phyloP scores from a whole-genome alignment of 139 green algal genomes.

The Microglena sp. region DNA sequence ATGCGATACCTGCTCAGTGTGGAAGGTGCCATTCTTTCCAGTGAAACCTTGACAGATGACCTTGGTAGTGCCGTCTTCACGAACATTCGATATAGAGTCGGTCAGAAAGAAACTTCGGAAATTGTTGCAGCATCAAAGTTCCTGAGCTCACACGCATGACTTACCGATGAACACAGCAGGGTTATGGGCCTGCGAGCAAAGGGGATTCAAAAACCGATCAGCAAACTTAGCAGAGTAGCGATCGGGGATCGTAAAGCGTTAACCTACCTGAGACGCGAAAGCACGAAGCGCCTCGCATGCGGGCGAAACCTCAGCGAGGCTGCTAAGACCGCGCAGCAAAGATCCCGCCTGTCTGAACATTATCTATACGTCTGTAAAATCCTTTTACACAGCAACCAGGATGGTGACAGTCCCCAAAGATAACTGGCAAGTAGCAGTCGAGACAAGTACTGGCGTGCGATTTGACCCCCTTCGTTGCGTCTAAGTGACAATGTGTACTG shows the following conservation, averaged over 20 bases:
- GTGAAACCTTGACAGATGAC: constrained; percentile 94
- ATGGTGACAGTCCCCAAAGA: too few relatives aligned
- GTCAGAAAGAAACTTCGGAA: background rate
- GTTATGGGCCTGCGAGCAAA: constrained; percentile 9
- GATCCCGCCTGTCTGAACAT: too few relatives aligned
- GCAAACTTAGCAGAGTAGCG: background rate
- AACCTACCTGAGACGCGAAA: background rate
- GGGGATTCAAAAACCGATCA: too few relatives aligned
- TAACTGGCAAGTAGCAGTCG: too few relatives aligned
- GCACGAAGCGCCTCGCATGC: background rate
- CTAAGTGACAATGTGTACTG: too few relatives aligned
- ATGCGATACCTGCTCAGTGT: constrained; percentile 78
- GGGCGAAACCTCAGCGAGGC: too few relatives aligned
- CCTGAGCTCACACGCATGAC: too few relatives aligned
- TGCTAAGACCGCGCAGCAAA: too few relatives aligned
- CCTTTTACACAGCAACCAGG: too few relatives aligned
- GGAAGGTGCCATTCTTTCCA: constrained; percentile 97
- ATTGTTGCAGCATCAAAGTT: background rate
- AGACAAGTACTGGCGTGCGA: too few relatives aligned
- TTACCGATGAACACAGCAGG: constrained; percentile 11
- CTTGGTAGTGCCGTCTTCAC: constrained; percentile 51
- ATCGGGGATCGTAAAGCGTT: background rate
- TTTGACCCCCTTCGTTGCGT: too few relatives aligned
- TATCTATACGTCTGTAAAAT: too few relatives aligned
- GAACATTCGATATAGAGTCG: background rate